These are phyloP conservation scores for Ophiosphaerella narmari DNA, from an alignment of 2,329 filamentous ascomycete genomes.

Conservation along the genomic window DNA sequence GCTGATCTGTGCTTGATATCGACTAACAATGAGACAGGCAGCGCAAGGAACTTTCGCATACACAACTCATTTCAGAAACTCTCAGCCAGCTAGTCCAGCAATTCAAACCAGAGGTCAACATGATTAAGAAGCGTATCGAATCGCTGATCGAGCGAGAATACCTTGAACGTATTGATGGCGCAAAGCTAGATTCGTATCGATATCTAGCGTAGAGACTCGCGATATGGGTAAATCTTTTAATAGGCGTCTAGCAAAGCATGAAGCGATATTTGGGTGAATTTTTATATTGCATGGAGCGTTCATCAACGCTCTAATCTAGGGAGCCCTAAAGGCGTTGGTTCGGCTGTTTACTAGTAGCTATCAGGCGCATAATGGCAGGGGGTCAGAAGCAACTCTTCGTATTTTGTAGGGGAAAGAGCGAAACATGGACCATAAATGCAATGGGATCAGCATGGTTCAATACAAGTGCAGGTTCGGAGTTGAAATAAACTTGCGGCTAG, in stretches of 20 bases:
- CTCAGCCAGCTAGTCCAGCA: slow-evolving; percentile 69
- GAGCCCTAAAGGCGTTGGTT: too few species aligned
- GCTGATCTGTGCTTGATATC: background rate
- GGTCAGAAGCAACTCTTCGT: too few species aligned
- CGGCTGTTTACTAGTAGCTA: too few species aligned
- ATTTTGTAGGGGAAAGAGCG: too few species aligned
- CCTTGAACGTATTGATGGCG: slow-evolving; percentile 73
- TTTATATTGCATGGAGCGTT: too few species aligned
- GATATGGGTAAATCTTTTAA: background rate
- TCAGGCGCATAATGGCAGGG: too few species aligned
- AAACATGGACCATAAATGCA: too few species aligned
- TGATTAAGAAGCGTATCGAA: slow-evolving; percentile 83
- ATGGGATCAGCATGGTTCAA: too few species aligned
- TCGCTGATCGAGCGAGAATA: slow-evolving; percentile 78
- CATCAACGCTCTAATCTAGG: too few species aligned
- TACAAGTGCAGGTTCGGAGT: background rate
- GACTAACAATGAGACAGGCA: slow-evolving; percentile 57
- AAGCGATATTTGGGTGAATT: too few species aligned
- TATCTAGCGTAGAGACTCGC: slow-evolving; percentile 67
- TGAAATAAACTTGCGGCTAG: slow-evolving; percentile 1
- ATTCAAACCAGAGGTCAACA: slow-evolving; percentile 75
- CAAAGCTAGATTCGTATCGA: slow-evolving; percentile 65
- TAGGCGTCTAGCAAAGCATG: background rate
- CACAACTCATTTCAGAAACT: slow-evolving; percentile 72
- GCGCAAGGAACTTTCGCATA: slow-evolving; percentile 72